phyloP scores from a whole-genome alignment of 176 grass and related monocot species.

The barley (Hordeum vulgare) region DNA sequence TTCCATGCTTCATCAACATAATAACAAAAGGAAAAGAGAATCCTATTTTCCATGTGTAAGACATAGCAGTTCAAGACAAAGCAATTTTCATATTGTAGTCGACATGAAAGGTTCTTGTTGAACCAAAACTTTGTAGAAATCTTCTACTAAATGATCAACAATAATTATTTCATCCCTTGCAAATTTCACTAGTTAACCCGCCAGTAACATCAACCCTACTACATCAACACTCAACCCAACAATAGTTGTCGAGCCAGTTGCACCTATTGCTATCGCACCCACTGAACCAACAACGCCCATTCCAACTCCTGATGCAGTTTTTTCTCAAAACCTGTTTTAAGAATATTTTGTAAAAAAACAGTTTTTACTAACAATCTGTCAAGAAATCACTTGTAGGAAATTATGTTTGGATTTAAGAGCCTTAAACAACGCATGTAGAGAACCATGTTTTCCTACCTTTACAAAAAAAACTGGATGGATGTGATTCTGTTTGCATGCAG shows the following conservation, averaged over 20 bases:
- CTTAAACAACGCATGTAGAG: too few species aligned
- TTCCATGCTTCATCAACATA: neutral
- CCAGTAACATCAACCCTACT: constrained; percentile 51
- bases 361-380: too few species aligned
- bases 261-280: constrained; percentile 33
- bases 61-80: neutral
- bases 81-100: constrained; percentile 39
- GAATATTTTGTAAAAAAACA: too few species aligned
- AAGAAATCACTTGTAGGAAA: too few species aligned
- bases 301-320: constrained; percentile 39
- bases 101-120: constrained; percentile 79
- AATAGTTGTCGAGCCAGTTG: constrained; percentile 38
- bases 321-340: too few species aligned
- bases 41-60: too few species aligned
- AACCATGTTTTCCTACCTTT: too few species aligned
- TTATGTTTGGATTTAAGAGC: too few species aligned
- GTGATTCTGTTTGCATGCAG: too few species aligned
- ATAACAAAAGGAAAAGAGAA: neutral
- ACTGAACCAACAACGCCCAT: constrained; percentile 41
- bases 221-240: constrained; percentile 45
- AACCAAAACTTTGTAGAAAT: constrained; percentile 64
- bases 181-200: constrained; percentile 46
- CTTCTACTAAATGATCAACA: constrained; percentile 46
- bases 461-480: too few species aligned
- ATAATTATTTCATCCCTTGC: constrained; percentile 48